Evolutionary conservation across 1,139 yeast genomes (phyloP).

Genomic region (Yamadazyma diospyri): DNA sequence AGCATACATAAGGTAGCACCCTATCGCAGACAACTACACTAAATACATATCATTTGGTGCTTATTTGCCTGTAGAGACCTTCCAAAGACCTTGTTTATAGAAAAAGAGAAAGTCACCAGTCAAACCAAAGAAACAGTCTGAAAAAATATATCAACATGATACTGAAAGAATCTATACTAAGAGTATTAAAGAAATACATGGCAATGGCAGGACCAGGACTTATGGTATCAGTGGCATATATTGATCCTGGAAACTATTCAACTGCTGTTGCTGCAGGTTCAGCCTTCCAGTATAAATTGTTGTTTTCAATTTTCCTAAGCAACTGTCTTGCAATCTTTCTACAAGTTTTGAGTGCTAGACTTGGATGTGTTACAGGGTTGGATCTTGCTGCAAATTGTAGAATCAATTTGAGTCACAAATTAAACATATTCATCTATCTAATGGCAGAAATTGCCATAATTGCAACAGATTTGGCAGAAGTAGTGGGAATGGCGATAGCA

Average conservation of each 20-base stretch:
- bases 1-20: no score
- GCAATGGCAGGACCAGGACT: conserved; percentile 88
- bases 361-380: conserved; percentile 88
- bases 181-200: conserved; percentile 45
- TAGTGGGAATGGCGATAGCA: conserved; percentile 90
- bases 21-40: no score
- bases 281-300: conserved; percentile 73
- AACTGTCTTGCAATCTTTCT: conserved; percentile 84
- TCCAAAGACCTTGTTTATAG: no score
- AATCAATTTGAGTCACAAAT: conserved; percentile 59
- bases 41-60: no score
- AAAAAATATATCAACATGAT: not conserved
- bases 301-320: conserved; percentile 77
- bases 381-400: conserved; percentile 88
- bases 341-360: conserved; percentile 78
- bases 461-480: conserved; percentile 92
- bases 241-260: conserved; percentile 97
- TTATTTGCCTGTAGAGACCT: no score
- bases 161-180: not conserved
- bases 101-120: no score
- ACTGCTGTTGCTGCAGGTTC: conserved; percentile 95
- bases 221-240: conserved; percentile 92
- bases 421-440: conserved; percentile 61
- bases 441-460: conserved; percentile 87
- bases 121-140: no score